A percentile compares a stretch with the other conserved stretches of the same genome.
phyloP scores from a whole-genome alignment of 164 flowering plant genomes.

The Hamamelis virginiana region DNA sequence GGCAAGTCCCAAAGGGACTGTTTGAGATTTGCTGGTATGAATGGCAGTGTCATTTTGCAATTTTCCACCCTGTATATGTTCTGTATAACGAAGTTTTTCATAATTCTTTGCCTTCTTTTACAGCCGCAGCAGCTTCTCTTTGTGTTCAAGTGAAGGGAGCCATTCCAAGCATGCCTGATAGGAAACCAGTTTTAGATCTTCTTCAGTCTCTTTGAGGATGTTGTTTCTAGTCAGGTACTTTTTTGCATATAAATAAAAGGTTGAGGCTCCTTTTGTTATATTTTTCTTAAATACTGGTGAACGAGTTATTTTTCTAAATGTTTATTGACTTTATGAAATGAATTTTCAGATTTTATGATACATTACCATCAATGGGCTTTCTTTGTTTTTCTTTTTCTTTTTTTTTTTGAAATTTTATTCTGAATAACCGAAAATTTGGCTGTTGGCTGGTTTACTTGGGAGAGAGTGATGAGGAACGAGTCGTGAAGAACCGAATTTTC shows the following conservation, averaged over 20 bases:
- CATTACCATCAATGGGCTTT: too few species aligned
- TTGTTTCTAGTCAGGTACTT: background rate
- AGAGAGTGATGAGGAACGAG: too few species aligned
- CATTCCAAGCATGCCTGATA: conserved; percentile 96
- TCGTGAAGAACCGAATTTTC: too few species aligned
- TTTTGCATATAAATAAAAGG: conserved; percentile 3
- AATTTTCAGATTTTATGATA: too few species aligned
- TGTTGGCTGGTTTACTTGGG: too few species aligned
- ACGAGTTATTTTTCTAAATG: too few species aligned
- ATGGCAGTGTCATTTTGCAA: background rate
- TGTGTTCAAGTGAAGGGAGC: conserved; percentile 99
- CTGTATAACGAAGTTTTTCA: background rate
- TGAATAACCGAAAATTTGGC: too few species aligned
- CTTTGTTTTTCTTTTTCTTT: too few species aligned
- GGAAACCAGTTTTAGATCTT: conserved; percentile 74
- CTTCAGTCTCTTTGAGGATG: conserved; percentile 43
- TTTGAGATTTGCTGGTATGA: conserved; percentile 84
- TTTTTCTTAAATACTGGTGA: too few species aligned
- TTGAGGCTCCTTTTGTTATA: background rate
- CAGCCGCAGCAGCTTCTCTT: conserved; percentile 99
- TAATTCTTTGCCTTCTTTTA: conserved; percentile 6
- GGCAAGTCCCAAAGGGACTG: conserved; percentile 73
- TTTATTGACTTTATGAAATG: too few species aligned
- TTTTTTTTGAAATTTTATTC: too few species aligned
- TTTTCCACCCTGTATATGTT: background rate